Conservation (phyloP, 2,329 filamentous ascomycete genomes). For the Hyphodiscus sp. region DNA sequence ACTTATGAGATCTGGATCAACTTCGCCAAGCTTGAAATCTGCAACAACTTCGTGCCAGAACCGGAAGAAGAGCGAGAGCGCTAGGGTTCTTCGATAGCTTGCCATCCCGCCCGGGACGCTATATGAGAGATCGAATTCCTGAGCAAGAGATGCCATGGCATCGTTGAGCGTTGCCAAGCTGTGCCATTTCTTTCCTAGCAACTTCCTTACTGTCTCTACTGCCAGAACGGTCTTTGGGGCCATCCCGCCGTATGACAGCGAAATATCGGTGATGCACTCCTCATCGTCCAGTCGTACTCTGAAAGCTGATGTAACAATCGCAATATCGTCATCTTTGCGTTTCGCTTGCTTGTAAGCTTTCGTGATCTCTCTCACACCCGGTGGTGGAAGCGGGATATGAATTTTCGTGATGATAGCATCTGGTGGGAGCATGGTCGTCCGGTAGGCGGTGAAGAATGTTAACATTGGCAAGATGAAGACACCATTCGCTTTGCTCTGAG, state of each 20-base stretch:
- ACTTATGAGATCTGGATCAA: conserved; percentile 67
- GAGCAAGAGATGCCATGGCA: conserved; percentile 73
- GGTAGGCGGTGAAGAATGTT: conserved; percentile 84
- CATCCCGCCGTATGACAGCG: conserved; percentile 90
- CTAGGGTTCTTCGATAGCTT: conserved; percentile 82
- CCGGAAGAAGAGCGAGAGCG: conserved; percentile 88
- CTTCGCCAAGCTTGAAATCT: conserved; percentile 44
- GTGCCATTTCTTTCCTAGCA: conserved; percentile 70
- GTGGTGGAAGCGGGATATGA: conserved; percentile 66
- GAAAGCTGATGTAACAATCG: conserved; percentile 84
- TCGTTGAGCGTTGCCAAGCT: conserved; percentile 77
- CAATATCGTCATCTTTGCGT: conserved; percentile 94
- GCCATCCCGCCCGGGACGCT: conserved; percentile 95
- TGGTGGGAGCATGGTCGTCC: conserved; percentile 71
- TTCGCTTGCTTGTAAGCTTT: conserved; percentile 93
- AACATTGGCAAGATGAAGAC: conserved; percentile 62
- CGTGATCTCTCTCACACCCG: conserved; percentile 68
- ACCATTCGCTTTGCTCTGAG: conserved; percentile 45
- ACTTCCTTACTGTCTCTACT: conserved; percentile 63
- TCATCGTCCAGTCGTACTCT: conserved; percentile 63
- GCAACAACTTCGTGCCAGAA: conserved; percentile 86
- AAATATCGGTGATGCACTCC: conserved; percentile 64
- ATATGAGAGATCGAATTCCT: conserved; percentile 80
- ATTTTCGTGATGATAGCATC: conserved; percentile 80
- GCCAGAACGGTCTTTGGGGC: conserved; percentile 79